Evolutionary conservation across 306 rosid species (phyloP), one percentile per base, ranked within the genome.

Genomic region (Cicer chorassanicum): DNA sequence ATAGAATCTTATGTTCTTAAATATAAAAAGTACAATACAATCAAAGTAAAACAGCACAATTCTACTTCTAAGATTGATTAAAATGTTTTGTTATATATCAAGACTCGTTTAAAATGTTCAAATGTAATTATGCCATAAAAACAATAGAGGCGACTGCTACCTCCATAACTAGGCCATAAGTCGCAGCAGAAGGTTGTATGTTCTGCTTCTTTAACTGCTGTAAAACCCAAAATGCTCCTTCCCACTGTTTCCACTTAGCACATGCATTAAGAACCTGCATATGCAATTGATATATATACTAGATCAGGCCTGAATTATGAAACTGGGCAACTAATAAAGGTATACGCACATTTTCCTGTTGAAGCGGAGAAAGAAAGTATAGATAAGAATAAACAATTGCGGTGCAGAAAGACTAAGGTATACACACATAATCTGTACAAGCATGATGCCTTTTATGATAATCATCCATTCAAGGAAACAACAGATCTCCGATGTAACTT

Each of bases 141-240:
- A 77, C 85, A 81, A 68, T 36, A 69, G 29, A 45, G 75, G 70
- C 24, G 64, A 65, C 73, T n/a, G 56, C 72, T 78, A 93, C 97
- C 94, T 93, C 97, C 98, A 93, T 93, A 60, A 91, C 93, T 29
- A 93, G 92, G 80, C 96, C 98, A 78, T 89, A 88, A 15, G 98
- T 91, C 14, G 94, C 69, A 56, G 88, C 51, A 10, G 87, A 78
- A 80, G 94, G 96, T 53, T 79, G 83, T 62, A 82, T 59, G 66
- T 84, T 73, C 71, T 82, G 85, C 72, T 82, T 72, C 91, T 91
- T 87, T 74, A 93, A 84, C 83, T 91, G 94, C 85, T 93, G 93
- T 78, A 93, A 78, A 77, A 93, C 97, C 96, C 98, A 93, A 82
- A 93, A 91, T 77, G 96, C 97, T 15, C 98, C 98, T 85, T 93